Conservation (phyloP, 495 filamentous ascomycete species). For the Collariella sp. region DNA sequence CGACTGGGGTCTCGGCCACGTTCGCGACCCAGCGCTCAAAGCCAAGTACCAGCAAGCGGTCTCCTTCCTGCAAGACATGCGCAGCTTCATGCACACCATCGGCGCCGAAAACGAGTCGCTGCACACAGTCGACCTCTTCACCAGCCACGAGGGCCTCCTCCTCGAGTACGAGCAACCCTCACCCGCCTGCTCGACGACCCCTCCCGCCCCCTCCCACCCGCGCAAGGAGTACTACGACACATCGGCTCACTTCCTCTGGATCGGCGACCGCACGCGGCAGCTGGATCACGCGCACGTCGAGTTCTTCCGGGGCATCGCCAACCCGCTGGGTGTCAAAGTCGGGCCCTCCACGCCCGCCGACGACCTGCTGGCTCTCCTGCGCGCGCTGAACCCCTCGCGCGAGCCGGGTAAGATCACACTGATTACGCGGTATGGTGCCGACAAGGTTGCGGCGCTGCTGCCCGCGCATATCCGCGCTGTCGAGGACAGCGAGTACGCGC, state of each 20-base stretch:
- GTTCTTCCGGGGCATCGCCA: conserved; percentile 92
- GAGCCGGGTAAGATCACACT: conserved; percentile 89
- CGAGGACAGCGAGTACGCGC: conserved; percentile 54
- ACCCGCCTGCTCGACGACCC: conserved; percentile 70
- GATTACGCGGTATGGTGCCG: conserved; percentile 87
- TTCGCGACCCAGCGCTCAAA: conserved; percentile 72
- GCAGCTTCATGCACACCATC: conserved; percentile 92
- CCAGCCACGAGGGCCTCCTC: conserved; percentile 88
- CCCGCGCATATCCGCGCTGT: conserved; percentile 82
- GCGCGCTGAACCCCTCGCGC: conserved; percentile 71
- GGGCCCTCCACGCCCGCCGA: conserved; percentile 68
- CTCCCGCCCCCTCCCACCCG: conserved; percentile 12
- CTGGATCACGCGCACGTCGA: conserved; percentile 89
- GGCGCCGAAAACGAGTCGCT: conserved; percentile 84
- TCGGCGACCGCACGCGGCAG: conserved; percentile 91
- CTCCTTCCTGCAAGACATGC: conserved; percentile 74
- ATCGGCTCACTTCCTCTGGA: conserved; percentile 96
- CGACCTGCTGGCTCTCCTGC: conserved; percentile 67
- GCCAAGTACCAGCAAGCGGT: conserved; percentile 78
- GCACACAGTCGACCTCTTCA: conserved; percentile 91
- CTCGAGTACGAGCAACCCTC: conserved; percentile 90
- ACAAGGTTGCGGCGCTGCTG: conserved; percentile 60
- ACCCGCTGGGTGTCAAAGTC: conserved; percentile 93
- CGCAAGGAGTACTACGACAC: conserved; percentile 68
- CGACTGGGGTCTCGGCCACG: conserved; percentile 93